Base-by-base conservation (phyloP, 1,139 yeast genomes). In the Geotrichum australiense region DNA sequence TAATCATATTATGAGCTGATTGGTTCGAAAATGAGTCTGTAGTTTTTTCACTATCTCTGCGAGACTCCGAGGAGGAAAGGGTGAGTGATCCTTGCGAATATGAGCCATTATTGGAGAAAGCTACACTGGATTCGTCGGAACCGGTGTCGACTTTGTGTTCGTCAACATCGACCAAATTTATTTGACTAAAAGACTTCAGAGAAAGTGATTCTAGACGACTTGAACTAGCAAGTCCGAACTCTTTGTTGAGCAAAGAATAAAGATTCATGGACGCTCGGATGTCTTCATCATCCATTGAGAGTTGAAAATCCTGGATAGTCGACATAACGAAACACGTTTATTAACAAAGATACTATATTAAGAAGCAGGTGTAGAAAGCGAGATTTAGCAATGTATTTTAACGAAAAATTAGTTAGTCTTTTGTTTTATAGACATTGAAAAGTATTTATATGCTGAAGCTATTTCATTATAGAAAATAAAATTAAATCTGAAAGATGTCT, bases 211-310 rank as follows among this genome's bases (percentile, higher is more conserved):
- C 29, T 10, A 20, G 8, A 21, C 12, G 5, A 4, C n/a, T 23
- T 23, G 37, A 25, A 14, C 29, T 34, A 8, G 6, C 8, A 6
- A 31, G 14, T 4, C 29, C 29, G 24, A 39, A 34, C 23, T 35
- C 40, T 12, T 25, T 41, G 20, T 41, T 30, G n/a, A 41, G 25
- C 12, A 41, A 7, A 11, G 43, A 35, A 16, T 18, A 35, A 5
- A 41, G 37, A 14, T 34, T 30, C 15, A 41, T 29, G 7, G 43
- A 41, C 16, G 39, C 36, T 5, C 26, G 18, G 8, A 41, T 30
- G 20, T 41, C 43, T n/a, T n/a, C n/a, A 6, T 41, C 40, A 14
- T 41, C 39, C 6, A 41, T 30, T 3, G 35, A 5, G 3, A 41
- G 36, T 11, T 31, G 36, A 29, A 24, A 35, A 12, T 37, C 35